Percentiles rank a stretch among this genome's conserved stretches.
Evolutionary conservation across 306 rosid species (phyloP).

Genomic region (Inga leiocalycina): DNA sequence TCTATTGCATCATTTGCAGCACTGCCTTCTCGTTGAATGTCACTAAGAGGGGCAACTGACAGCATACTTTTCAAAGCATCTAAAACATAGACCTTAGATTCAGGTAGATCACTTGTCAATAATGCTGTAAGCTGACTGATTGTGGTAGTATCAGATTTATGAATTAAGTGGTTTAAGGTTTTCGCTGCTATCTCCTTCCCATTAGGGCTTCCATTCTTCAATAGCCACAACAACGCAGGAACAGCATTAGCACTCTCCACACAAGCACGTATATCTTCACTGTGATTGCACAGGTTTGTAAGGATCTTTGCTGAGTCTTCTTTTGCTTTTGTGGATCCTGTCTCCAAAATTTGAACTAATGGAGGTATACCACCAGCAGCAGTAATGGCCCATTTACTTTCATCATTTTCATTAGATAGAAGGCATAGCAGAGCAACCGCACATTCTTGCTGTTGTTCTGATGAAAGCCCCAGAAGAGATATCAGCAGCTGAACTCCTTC

Average conservation of each 20-base stretch:
- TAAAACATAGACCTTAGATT: constrained; percentile 88
- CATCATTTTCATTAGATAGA: constrained; percentile 93
- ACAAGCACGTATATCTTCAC: constrained; percentile 99
- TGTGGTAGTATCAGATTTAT: constrained; percentile 93
- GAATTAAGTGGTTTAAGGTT: constrained; percentile 94
- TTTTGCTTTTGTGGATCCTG: constrained; percentile 94
- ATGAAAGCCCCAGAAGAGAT: constrained; percentile 94
- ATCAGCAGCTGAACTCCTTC: constrained; percentile 96
- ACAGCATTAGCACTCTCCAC: constrained; percentile 99
- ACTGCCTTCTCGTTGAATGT: constrained; percentile 91
- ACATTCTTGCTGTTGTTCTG: constrained; percentile 99
- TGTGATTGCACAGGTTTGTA: constrained; percentile 93
- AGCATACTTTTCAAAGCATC: constrained; percentile 98
- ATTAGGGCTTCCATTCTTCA: constrained; percentile 95
- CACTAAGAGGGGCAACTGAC: constrained; percentile 86
- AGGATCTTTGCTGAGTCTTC: constrained; percentile 98
- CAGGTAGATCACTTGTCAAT: constrained; percentile 94
- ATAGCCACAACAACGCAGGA: constrained; percentile 94
- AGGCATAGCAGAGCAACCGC: constrained; percentile 93
- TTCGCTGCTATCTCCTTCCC: constrained; percentile 99
- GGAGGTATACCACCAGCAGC: constrained; percentile 99
- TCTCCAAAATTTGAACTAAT: constrained; percentile 95
- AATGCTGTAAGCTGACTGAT: constrained; percentile 96
- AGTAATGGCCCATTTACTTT: constrained; percentile 97
- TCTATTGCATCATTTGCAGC: constrained; percentile 92